A percentile compares a stretch with the other conserved stretches of the same genome.
Evolutionary conservation across 2,329 filamentous ascomycete genomes (phyloP).

Genomic region (Paracoccidioides lutzii): DNA sequence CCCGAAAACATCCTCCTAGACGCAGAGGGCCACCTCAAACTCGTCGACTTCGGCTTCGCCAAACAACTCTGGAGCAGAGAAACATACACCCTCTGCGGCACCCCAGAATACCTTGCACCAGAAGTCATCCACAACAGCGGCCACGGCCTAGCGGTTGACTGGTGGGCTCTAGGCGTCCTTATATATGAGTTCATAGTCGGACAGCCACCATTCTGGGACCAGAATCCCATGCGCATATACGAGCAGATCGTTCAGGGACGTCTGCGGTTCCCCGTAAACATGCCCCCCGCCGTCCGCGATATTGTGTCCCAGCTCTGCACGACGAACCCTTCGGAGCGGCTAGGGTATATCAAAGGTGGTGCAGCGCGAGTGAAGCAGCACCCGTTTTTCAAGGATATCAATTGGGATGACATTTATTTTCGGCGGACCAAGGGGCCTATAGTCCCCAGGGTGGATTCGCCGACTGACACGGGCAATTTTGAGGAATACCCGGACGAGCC

Average conservation of each 20-base stretch:
- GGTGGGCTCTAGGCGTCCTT: constrained; percentile 56
- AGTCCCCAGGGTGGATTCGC: constrained; percentile 46
- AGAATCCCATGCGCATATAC: constrained; percentile 57
- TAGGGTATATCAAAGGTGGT: constrained; percentile 51
- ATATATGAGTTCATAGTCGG: constrained; percentile 57
- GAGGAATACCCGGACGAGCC: constrained; percentile 49
- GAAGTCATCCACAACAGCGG: constrained; percentile 55
- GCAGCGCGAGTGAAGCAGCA: constrained; percentile 47
- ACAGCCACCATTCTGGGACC: constrained; percentile 56
- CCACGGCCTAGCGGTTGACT: constrained; percentile 53
- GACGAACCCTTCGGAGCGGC: constrained; percentile 48
- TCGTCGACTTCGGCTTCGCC: constrained; percentile 56
- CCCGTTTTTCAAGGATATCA: constrained; percentile 48
- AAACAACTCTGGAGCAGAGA: constrained; percentile 47
- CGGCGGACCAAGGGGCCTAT: constrained; percentile 49
- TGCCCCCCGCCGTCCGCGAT: constrained; percentile 46
- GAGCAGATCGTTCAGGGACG: constrained; percentile 54
- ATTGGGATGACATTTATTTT: constrained; percentile 52
- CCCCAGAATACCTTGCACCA: constrained; percentile 54
- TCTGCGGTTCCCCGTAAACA: constrained; percentile 47
- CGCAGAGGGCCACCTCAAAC: constrained; percentile 50
- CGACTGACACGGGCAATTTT: constrained; percentile 51
- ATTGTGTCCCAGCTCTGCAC: constrained; percentile 51
- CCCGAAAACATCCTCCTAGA: constrained; percentile 56
- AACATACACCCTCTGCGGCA: constrained; percentile 55